Base-by-base conservation (phyloP, 345 rosid species). In the Euphorbia tirucalli region DNA sequence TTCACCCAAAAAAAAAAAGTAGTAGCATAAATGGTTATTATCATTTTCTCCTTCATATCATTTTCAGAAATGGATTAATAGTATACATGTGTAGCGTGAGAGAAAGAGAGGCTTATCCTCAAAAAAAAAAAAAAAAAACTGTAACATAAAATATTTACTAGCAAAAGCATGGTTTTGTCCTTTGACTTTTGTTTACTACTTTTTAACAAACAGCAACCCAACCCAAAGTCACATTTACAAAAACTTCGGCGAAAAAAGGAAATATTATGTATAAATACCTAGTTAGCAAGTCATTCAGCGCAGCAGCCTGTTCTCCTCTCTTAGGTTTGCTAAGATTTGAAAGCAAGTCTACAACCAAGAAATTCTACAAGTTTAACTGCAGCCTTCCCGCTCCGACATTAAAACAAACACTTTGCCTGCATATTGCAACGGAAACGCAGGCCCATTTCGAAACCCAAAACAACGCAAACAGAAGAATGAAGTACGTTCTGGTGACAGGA, bases 401-500 rank as follows among this genome's bases (percentile, higher is more conserved):
- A 28, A 64, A 68, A 19, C 92, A 75, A 84, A 72, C 81, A 80
- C 70, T 57, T 84, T 66, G 80, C 43, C 70, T 81, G 61, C 92
- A 70, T 25, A 22, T 31, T 3, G 30, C 28, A 0, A 15, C 37
- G 8, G 63, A 55, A 13, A 19, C 18, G 4, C 5, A 37, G 22
- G 27, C 22, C 68, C 69, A 27, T 28, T 4, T 30, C 60, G 32
- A 58, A 11, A 27, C 60, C 9, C 22, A 1, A 14, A 19, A 21
- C 7, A 65, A 44, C 30, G n/a, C 27, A 24, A 67, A 56, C 27
- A 24, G 43, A 58, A 27, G 62, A 80, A 94, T 94, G 97, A 94
- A 94, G 90, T 94, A 89, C 84, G 97, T 94, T 35, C 69, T 94
- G 78, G 95, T 94, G 56, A 87, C 96, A 3, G 98, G 97, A 44